Conservation (phyloP, 495 filamentous ascomycete species). For the Halenospora varia region DNA sequence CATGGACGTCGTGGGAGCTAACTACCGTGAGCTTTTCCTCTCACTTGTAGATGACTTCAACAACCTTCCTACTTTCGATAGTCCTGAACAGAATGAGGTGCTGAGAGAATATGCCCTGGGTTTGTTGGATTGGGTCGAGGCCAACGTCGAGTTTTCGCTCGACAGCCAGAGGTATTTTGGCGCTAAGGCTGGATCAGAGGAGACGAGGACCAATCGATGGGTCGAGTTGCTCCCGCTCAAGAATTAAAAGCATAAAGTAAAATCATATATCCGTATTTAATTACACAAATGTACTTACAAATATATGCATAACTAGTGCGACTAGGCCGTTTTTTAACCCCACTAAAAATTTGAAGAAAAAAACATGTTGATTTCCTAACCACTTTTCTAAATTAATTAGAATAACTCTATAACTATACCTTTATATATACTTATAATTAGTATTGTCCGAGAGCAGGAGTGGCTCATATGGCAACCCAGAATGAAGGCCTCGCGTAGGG, state of each 20-base stretch:
- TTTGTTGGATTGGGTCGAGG: not conserved
- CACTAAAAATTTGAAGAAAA: no score
- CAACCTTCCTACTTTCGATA: not conserved
- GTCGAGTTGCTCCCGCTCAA: not conserved
- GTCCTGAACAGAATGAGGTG: not conserved
- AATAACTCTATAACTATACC: no score
- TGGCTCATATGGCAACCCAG: no score
- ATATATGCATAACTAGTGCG: no score
- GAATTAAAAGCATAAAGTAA: not conserved
- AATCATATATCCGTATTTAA: not conserved
- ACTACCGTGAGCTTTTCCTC: not conserved
- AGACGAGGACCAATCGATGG: not conserved
- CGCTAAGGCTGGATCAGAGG: not conserved
- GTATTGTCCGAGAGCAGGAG: no score
- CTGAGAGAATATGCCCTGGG: conserved; percentile 1
- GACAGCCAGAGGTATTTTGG: not conserved
- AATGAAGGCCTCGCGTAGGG: no score
- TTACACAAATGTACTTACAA: not conserved
- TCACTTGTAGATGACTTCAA: not conserved
- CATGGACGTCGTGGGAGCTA: not conserved
- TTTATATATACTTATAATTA: no score
- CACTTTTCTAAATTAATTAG: no score
- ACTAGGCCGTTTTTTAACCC: no score
- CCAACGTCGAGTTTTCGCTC: not conserved
- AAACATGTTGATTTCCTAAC: no score